Evolutionary conservation across 2,329 filamentous ascomycete species (phyloP), one percentile per base, ranked within the genome.

Genomic region (Lasiodiplodia sp.): DNA sequence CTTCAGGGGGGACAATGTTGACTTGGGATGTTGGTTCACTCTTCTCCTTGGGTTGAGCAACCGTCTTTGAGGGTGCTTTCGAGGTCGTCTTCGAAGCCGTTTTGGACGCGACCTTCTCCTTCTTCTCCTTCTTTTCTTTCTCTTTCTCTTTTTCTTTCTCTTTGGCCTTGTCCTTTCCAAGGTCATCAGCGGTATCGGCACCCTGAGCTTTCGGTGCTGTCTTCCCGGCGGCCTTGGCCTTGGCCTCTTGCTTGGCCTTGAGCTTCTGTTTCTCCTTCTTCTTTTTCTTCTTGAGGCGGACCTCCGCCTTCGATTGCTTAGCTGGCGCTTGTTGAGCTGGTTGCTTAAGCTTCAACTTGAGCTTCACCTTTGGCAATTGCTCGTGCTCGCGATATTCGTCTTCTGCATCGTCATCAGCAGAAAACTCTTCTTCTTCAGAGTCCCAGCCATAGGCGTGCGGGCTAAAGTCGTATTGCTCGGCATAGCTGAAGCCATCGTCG

Each of bases 311-410:
- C 7, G 69, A 44, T 56, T 68, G 44, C 28, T 52, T 68, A 44
- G 47, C 58, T 37, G 47, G 62, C 55, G 23, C 49, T 28, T 55
- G 28, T 25, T 53, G 60, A n/a, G 60, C 18, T 8, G 64, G 53
- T 21, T 44, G 40, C 56, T 71, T 77, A 18, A 71, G 55, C 60
- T 73, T 66, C 52, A 72, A 57, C 65, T 78, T 79, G 51, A 73
- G 70, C 70, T 79, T 78, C 69, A 67, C 56, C 56, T 71, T 69
- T 49, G 62, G 66, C 21, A 52, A 38, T 16, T 68, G 67, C n/a
- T 75, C 74, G 6, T 74, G 73, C 16, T 74, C 74, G 7, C 71
- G 73, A 6, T 82, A 82, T 18, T 82, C 76, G 38, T 81, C 78
- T 7, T 80, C 80, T 3, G 82, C 82, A 8, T 75, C 76, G 2